Evolutionary conservation across 176 grass and related monocot species (phyloP), one percentile per base, ranked within the genome.

Genomic region (Aegilops longissima): DNA sequence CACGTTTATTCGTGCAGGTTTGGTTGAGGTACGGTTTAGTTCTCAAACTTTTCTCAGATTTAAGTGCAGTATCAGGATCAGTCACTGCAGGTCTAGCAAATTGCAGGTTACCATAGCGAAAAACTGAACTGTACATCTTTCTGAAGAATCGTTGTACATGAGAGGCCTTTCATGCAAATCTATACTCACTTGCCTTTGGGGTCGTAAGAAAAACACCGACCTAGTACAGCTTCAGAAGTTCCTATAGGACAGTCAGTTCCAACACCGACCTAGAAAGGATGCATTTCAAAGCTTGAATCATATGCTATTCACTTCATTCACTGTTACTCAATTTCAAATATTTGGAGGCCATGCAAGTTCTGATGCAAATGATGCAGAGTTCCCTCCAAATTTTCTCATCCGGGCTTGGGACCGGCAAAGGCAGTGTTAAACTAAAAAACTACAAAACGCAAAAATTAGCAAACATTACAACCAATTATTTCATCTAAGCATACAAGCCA

Each of bases 361-460:
- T 12, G 13, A 33, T 47, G 21, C 3, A 39, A 33, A 33, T 1
- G 16, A 42, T 75, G 85, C 71, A 54, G 16, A 78, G 82, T 78
- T 85, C 90, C 86, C 90, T 88, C 90, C 90, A 91, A 86, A 72
- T 91, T 91, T 88, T 91, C 13, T 23, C 86, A 91, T 91, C 86
- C 90, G 86, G 86, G 90, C 90, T 91, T 91, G 90, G 86, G 86
- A 91, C 90, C 82, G 78, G 82, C 86, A 88, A 78, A 40, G 90
- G 86, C 90, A 91, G 90, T 91, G 86, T 91, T 88, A 40, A 88
- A 91, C 86, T 40, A 54, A 31, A 85, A 80, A 40, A 67, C 31
- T 61, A 68, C 66, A 8, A 82, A 86, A 12, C 3, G 29, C 24
- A 58, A 58, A 66, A 62, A 77, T n/a, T n/a, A 77, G 13, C n/a